Conservation (phyloP, 31 red algal species). For the Endocladia muricata region DNA sequence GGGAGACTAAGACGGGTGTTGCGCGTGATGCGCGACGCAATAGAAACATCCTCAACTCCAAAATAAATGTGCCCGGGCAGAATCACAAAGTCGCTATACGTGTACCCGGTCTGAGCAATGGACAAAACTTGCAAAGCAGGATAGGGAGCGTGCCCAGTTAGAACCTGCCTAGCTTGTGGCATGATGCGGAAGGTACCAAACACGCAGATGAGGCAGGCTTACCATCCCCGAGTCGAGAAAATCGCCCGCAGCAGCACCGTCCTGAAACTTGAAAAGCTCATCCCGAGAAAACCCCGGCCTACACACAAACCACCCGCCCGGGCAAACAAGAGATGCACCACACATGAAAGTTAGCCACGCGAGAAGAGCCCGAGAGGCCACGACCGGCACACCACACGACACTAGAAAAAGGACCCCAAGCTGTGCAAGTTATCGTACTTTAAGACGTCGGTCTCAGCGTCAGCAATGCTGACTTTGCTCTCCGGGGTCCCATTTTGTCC, state of each 20-base stretch:
- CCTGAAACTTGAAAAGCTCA: conserved; percentile 77
- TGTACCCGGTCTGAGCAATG: conserved; percentile 56
- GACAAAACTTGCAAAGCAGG: conserved; percentile 6
- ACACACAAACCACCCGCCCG: not conserved
- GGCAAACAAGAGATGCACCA: not conserved
- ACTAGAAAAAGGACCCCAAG: too few species aligned
- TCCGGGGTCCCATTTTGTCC: too few species aligned
- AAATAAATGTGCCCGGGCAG: conserved; percentile 99
- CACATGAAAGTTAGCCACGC: not conserved
- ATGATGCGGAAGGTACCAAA: not conserved
- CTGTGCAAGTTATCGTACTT: too few species aligned
- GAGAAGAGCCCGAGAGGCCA: too few species aligned
- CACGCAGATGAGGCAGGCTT: not conserved
- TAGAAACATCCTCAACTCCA: conserved; percentile 80
- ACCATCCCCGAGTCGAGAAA: conserved; percentile 71
- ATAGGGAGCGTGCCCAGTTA: not conserved
- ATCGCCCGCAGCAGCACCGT: conserved; percentile 64
- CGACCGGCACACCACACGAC: too few species aligned
- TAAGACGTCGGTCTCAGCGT: too few species aligned
- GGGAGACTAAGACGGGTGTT: conserved; percentile 78
- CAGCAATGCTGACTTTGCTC: too few species aligned
- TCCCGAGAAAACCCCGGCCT: conserved; percentile 51
- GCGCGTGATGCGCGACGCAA: conserved; percentile 61
- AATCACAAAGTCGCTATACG: conserved; percentile 96
- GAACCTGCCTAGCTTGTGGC: not conserved